Conservation (phyloP, 2,329 filamentous ascomycete species). For the Beauveria brongniartii region DNA sequence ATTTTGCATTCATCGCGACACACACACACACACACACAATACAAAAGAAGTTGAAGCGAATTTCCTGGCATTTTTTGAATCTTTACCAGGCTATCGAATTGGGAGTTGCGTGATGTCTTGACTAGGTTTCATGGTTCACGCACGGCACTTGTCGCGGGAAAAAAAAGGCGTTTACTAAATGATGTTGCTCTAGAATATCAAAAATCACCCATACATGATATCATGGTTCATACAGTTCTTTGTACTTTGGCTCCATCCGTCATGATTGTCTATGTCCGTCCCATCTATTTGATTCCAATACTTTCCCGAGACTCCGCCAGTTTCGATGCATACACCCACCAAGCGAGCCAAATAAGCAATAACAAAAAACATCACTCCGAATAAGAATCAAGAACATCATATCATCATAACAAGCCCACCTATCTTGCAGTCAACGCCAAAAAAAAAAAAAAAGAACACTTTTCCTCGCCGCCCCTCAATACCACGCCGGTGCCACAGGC, state of each 20-base stretch:
- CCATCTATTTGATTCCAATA: neutral
- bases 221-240: neutral
- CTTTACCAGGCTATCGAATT: neutral
- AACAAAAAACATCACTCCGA: neutral
- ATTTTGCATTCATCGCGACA: neutral
- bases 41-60: neutral
- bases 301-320: neutral
- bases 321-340: neutral
- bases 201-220: neutral
- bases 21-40: neutral
- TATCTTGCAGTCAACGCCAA: neutral
- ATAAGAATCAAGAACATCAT: neutral
- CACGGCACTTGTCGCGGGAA: neutral
- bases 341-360: neutral
- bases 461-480: conserved; percentile 22
- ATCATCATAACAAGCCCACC: neutral
- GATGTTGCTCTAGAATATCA: neutral
- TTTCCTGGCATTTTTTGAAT: neutral
- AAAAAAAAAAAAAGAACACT: neutral
- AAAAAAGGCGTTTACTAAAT: neutral
- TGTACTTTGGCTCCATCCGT: neutral
- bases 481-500: conserved; percentile 51
- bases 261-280: neutral
- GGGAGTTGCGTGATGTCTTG: neutral
- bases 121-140: neutral